Evolutionary conservation across 1,139 yeast genomes (phyloP).

Genomic region (Arxiozyma slooffiae): DNA sequence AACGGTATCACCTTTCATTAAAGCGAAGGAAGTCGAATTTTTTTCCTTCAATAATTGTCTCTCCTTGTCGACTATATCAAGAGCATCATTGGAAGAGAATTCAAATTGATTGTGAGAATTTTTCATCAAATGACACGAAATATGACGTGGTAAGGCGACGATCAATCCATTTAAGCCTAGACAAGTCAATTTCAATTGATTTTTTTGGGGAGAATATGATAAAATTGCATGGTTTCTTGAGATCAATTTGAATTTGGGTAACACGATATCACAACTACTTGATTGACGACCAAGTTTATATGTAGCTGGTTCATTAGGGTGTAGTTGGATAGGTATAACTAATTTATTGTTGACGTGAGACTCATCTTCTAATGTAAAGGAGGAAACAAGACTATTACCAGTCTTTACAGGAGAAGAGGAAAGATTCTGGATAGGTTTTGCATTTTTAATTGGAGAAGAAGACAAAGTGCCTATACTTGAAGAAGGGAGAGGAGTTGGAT

Average conservation of each 20-base stretch:
- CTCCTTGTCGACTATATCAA: neutral
- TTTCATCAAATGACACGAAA: conserved; percentile 18
- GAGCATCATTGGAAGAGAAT: conserved; percentile 1
- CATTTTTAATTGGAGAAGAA: conserved; percentile 8
- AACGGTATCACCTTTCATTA: conserved; percentile 46
- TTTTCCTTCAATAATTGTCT: conserved; percentile 17
- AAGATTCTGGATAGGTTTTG: neutral
- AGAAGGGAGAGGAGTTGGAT: conserved; percentile 49
- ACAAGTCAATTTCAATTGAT: conserved; percentile 30
- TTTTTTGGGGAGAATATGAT: conserved; percentile 22
- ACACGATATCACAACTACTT: conserved; percentile 22
- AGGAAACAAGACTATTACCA: conserved; percentile 24
- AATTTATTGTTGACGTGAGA: conserved; percentile 2
- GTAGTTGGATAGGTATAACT: conserved; percentile 11
- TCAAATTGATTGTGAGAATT: neutral
- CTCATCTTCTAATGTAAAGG: neutral
- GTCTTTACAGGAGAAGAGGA: conserved; percentile 5
- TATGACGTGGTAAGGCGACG: conserved; percentile 26
- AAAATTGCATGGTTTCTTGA: conserved; percentile 28
- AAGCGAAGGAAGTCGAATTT: conserved; percentile 43
- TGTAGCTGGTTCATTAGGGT: conserved; percentile 14
- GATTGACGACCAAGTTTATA: conserved; percentile 25
- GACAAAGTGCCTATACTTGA: conserved; percentile 45
- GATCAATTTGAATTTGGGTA: conserved; percentile 25
- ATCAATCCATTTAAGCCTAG: conserved; percentile 32